Conservation (phyloP, 1,284 basidiomycete genomes). For the Pterulicium gracile region DNA sequence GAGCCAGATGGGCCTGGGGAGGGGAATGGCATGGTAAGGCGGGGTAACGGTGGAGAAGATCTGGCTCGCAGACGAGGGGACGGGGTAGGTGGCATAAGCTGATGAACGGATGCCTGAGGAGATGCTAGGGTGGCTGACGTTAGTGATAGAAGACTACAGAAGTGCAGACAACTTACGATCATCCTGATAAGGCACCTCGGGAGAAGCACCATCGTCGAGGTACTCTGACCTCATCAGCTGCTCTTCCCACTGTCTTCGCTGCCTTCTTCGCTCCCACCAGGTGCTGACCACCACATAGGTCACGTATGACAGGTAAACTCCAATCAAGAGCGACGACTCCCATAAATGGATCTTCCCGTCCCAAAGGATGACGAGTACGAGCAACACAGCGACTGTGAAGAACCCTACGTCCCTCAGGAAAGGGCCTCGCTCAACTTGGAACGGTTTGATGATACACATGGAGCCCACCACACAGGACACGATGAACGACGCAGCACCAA, state of each 20-base stretch:
- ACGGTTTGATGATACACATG: slow-evolving; percentile 93
- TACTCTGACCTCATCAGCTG: slow-evolving; percentile 51
- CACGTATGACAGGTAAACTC: slow-evolving; percentile 76
- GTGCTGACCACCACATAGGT: slow-evolving; percentile 64
- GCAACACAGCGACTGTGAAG: slow-evolving; percentile 71
- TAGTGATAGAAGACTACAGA: too few species aligned
- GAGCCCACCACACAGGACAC: slow-evolving; percentile 92
- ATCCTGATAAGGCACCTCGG: slow-evolving; percentile 42
- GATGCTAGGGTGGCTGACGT: slow-evolving; percentile 12
- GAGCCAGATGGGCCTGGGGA: not conserved
- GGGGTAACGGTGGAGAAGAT: slow-evolving; percentile 27
- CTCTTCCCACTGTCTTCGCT: slow-evolving; percentile 34
- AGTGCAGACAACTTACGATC: slow-evolving; percentile 43
- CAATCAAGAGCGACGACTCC: slow-evolving; percentile 71
- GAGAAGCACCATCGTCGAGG: slow-evolving; percentile 32
- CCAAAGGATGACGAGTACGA: slow-evolving; percentile 69
- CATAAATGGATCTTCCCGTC: slow-evolving; percentile 66
- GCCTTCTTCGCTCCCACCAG: slow-evolving; percentile 61
- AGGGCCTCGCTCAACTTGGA: slow-evolving; percentile 68
- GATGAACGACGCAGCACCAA: slow-evolving; percentile 94
- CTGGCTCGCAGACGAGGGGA: slow-evolving; percentile 28
- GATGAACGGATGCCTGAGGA: slow-evolving; percentile 12
- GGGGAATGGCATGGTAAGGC: slow-evolving; percentile 13
- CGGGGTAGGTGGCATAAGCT: slow-evolving; percentile 16
- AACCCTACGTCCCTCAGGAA: slow-evolving; percentile 93